Base-by-base conservation (phyloP, 108 stramenopile species). In the Aurantiochytrium sp. region DNA sequence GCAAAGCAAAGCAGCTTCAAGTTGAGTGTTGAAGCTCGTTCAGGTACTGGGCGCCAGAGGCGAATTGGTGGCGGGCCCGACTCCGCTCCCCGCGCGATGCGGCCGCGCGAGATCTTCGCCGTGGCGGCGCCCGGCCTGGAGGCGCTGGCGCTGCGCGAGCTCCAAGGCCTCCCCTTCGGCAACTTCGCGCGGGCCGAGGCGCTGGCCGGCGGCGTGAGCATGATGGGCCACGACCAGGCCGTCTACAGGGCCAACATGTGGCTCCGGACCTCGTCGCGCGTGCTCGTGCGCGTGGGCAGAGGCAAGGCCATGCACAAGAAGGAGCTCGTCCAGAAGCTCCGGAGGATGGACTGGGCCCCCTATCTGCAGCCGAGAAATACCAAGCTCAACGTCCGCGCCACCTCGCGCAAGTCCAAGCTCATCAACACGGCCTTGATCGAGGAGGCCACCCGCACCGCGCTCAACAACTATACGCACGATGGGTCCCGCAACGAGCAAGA, bases 101-200 rank as follows among this genome's bases (percentile, higher is more conserved):
- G 59, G 59, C 59, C 59, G 27, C 59, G 59, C 34, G 59, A 65
- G 73, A 12, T 81, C 19, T 81, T 81, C 73, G 73, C 45, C 24
- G 45, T 41, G 12, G 45, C 73, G n/a, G 45, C 42, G 24, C 73
- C 39, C n/a, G 73, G 73, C 10, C 73, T 81, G 36, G 73, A 81
- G 45, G 42, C 42, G 0, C n/a, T 41, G 21, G 24, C 45, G 45
- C 39, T 27, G 42, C 39, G 45, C 27, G 73, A 81, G 73, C 73
- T 81, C 6, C n/a, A 41, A 12, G 12, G 12, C 30, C 50, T 42
- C 17, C 73, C 45, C 27, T 41, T 41, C 24, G 45, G 42, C 12
- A 41, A 24, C 42, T 41, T 48, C 6, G 6, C 45, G n/a, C 17
- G 6, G 4, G 10, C 45, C 27, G 24, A 41, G 24, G 27, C 39